Percentiles rank a stretch among this genome's conserved stretches.
phyloP scores from a whole-genome alignment of 2,329 filamentous ascomycete species.

The Phaeophleospora eucalypticola region DNA sequence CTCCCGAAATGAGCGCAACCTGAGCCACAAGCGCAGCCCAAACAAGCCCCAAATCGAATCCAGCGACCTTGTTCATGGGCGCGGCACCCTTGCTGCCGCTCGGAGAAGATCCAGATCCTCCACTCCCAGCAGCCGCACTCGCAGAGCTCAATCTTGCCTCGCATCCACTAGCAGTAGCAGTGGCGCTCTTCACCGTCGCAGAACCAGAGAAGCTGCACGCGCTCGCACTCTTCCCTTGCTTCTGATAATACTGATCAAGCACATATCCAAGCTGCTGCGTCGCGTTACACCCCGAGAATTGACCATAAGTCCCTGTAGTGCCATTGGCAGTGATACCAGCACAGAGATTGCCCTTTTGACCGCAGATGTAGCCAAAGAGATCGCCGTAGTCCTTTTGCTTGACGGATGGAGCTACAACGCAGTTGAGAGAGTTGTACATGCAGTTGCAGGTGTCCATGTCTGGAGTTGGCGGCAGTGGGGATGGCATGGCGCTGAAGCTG shows the following conservation, averaged over 20 bases:
- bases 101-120: constrained; percentile 8
- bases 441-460: constrained; percentile 76
- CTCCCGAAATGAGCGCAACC: constrained; percentile 25
- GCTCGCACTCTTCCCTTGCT: constrained; percentile 46
- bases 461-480: constrained; percentile 74
- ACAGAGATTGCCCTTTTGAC: constrained; percentile 52
- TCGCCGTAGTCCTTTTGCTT: constrained; percentile 56
- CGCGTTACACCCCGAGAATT: constrained; percentile 70
- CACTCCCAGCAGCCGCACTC: constrained; percentile 44
- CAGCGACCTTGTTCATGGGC: constrained; percentile 13
- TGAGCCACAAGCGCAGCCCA: constrained; percentile 21
- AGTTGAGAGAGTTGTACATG: constrained; percentile 71
- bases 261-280: constrained; percentile 68
- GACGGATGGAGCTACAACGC: constrained; percentile 59
- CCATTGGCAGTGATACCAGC: constrained; percentile 64
- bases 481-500: constrained; percentile 64
- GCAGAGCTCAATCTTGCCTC: constrained; percentile 56
- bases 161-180: constrained; percentile 52
- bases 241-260: constrained; percentile 67
- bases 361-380: constrained; percentile 74
- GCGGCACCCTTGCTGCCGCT: constrained; percentile 14
- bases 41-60: constrained; percentile 17
- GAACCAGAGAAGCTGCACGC: constrained; percentile 70
- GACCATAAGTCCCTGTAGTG: constrained; percentile 66
- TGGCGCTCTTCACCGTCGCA: constrained; percentile 52